Evolutionary conservation across 1,139 yeast genomes (phyloP).

Genomic region (Candida sp.): DNA sequence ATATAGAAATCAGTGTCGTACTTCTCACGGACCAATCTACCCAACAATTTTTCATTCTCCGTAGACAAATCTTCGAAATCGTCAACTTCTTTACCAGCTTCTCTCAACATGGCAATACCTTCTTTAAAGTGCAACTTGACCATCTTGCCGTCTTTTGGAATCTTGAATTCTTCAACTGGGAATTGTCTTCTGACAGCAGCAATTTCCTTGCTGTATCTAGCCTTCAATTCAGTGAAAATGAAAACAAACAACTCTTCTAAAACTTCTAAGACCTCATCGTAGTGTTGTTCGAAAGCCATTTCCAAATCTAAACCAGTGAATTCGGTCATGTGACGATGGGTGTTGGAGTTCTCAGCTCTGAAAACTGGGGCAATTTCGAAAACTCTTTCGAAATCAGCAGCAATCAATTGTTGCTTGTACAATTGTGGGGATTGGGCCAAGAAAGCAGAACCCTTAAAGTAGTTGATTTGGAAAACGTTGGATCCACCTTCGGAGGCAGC

Average conservation of each 20-base stretch:
- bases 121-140: conserved; percentile 89
- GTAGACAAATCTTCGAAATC: conserved; percentile 92
- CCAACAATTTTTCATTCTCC: conserved; percentile 92
- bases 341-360: conserved; percentile 98
- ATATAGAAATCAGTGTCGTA: conserved; percentile 98
- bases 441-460: conserved; percentile 92
- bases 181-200: conserved; percentile 91
- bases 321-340: conserved; percentile 99
- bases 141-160: conserved; percentile 91
- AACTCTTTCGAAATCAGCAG: conserved; percentile 96
- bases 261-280: conserved; percentile 90
- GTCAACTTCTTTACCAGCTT: conserved; percentile 79
- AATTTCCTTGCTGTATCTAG: conserved; percentile 81
- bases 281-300: conserved; percentile 98
- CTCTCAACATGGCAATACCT: conserved; percentile 85
- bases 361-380: conserved; percentile 98
- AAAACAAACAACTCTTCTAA: conserved; percentile 87
- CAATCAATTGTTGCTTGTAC: conserved; percentile 97
- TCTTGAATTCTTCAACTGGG: conserved; percentile 97
- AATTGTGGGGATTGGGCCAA: conserved; percentile 99
- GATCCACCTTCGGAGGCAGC: conserved; percentile 99
- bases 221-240: conserved; percentile 83
- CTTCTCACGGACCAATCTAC: conserved; percentile 89
- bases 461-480: conserved; percentile 90
- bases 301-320: conserved; percentile 97